A percentile compares a stretch with the other conserved stretches of the same genome.
These are phyloP conservation scores for Pseudoneurospora amorphoporcata DNA, from an alignment of 495 filamentous ascomycete genomes.

Conservation along the genomic window DNA sequence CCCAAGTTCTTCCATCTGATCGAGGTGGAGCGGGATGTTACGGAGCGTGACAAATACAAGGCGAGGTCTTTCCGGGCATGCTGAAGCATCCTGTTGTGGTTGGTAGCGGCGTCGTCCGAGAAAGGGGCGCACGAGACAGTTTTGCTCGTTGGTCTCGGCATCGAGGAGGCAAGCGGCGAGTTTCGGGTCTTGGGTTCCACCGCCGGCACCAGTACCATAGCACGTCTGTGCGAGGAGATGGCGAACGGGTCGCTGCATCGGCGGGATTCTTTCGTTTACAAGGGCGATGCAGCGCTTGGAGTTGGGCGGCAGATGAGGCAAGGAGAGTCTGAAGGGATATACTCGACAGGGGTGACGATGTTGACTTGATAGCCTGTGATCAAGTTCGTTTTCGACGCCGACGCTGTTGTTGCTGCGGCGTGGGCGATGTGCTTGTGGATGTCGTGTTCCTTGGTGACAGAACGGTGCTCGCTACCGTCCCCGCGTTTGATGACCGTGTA, in stretches of 20 bases:
- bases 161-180: background rate
- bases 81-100: background rate
- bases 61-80: too few relatives aligned
- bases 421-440: constrained; percentile 7
- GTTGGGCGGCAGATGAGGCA: constrained; percentile 7
- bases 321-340: background rate
- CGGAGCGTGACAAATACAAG: constrained; percentile 22
- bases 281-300: constrained; percentile 29
- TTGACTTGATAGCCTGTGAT: constrained; percentile 4
- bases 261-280: constrained; percentile 30
- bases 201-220: background rate
- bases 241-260: constrained; percentile 18
- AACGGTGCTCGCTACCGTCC: constrained; percentile 2
- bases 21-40: constrained; percentile 39
- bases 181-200: too few relatives aligned
- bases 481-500: constrained; percentile 7
- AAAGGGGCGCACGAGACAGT: constrained; percentile 38
- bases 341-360: constrained; percentile 1
- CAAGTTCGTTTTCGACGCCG: background rate
- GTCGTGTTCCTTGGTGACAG: constrained; percentile 2
- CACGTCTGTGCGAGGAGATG: constrained; percentile 8
- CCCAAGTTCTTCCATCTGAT: constrained; percentile 35
- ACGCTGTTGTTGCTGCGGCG: background rate
- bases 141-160: constrained; percentile 14
- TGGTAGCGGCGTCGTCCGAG: constrained; percentile 25